Evolutionary conservation across 306 rosid species (phyloP), one percentile per base, ranked within the genome.

Genomic region (Pyrus pyrifolia): DNA sequence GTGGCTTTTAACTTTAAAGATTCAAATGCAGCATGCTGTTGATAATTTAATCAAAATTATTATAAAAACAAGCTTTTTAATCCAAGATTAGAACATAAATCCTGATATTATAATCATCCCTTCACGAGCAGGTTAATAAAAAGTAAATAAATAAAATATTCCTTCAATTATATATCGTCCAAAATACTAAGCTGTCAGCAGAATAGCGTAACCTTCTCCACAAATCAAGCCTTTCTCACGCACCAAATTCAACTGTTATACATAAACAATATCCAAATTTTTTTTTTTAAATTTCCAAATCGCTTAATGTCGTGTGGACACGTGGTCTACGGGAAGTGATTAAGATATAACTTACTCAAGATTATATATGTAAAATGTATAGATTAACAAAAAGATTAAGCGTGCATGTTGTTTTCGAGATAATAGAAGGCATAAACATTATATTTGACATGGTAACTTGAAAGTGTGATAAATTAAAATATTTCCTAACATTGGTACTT

Each of bases 21-120:
- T 70, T 77, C 68, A 68, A 51, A 52, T 64, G 60, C 70, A 66
- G 70, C 70, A 66, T 27, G 40, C 22, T 42, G 31, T 60, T 60
- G 1, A 60, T 23, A 25, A 49, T 49, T 49, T 59, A 55, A 59
- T 59, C 3, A 59, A 59, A 9, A 59, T 59, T n/a, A n/a, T n/a
- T 59, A 10, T 23, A 6, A 14, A 45, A 45, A 19, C 57, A 59
- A 35, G 74, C 73, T 38, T 44, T 55, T 40, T 44, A 57, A 64
- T 73, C 35, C 85, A 83, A 65, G 86, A 82, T 77, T 73, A 42
- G 70, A 74, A 80, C 76, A 73, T 27, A 64, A 31, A 52, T 31
- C 61, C 19, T 31, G n/a, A 69, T 75, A 70, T 74, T 23, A 40
- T 27, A 83, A 33, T 64, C 59, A 67, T 46, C 51, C 10, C 66